Base-by-base conservation (phyloP, 345 rosid species). In the Eucalyptus sideroxylon region DNA sequence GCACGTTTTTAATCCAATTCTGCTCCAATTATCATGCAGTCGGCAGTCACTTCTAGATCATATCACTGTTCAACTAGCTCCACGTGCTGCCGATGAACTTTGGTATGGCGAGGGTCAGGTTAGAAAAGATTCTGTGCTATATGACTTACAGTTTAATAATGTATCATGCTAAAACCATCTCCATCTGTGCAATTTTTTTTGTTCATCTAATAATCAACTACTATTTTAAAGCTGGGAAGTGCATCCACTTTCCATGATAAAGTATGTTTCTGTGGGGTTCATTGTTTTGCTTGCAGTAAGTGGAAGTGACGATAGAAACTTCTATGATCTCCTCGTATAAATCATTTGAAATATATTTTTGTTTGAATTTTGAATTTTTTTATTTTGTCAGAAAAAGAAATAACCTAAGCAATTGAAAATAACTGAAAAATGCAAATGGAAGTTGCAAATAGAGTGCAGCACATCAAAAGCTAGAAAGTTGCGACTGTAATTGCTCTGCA, bases 61-160 rank as follows among this genome's bases (percentile, higher is more conserved):
- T 89, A 97, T 97, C 89, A 96, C 98, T 34, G 99, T 97, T 88
- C 99, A 96, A 91, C 93, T 97, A 89, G 99, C 98, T 89, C 98
- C 98, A n/a, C 97, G 98, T 45, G 99, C 98, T 91, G 99, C 98
- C 17, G 99, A 97, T 94, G 99, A 97, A 92, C 93, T 97, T 53
- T 96, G 98, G 97, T 93, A 90, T 69, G 99, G 98, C 42, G 95
- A 95, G 93, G 93, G 90, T 91, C 96, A 96, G 98, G 99, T 97
- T 89, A 94, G 94, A 90, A 72, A 72, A 86, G 45, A 45, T 56
- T 89, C 27, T 82, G 87, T 60, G 23, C 59, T 89, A 42, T 60
- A 80, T 26, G 55, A 47, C 77, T 59, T 59, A 40, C 2, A 6
- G 27, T 77, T 77, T 40, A 40, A 77, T 77, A 21, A 30, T 86